A percentile compares a stretch with the other conserved stretches of the same genome.
Conservation (phyloP, 2,329 filamentous ascomycete genomes). For the Aspergillus pseudoviridinutans region DNA sequence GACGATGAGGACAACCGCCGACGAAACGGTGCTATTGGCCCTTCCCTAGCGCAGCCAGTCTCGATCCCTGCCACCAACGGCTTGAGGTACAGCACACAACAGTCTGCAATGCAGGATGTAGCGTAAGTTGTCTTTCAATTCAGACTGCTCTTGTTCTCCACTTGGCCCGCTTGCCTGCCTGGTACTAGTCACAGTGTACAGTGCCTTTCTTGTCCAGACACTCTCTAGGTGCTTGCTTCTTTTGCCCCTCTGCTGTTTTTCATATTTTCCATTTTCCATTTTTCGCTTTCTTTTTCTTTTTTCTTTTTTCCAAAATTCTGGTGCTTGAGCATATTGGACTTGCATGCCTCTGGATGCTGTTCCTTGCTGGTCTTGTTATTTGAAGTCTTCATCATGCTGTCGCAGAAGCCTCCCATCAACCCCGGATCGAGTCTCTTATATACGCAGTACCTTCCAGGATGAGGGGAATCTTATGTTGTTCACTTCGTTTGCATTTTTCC, state of each 20-base stretch:
- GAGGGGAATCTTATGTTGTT: slow-evolving; percentile 2
- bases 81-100: slow-evolving; percentile 51
- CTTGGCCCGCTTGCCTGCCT: slow-evolving; percentile 22
- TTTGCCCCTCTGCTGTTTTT: slow-evolving; percentile 21
- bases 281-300: background rate
- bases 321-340: slow-evolving; percentile 13
- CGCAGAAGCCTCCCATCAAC: slow-evolving; percentile 6
- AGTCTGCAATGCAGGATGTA: slow-evolving; percentile 49
- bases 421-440: slow-evolving; percentile 6
- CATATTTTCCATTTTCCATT: background rate
- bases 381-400: slow-evolving; percentile 8
- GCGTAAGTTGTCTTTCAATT: slow-evolving; percentile 52
- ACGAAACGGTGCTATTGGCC: slow-evolving; percentile 48
- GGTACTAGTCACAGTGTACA: slow-evolving; percentile 24
- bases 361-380: slow-evolving; percentile 8
- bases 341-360: slow-evolving; percentile 22
- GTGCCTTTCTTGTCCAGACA: slow-evolving; percentile 30
- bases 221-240: slow-evolving; percentile 17
- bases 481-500: slow-evolving; percentile 4
- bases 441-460: slow-evolving; percentile 12
- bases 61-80: slow-evolving; percentile 46
- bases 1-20: slow-evolving; percentile 48
- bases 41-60: slow-evolving; percentile 43
- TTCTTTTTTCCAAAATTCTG: slow-evolving; percentile 1
- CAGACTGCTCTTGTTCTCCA: slow-evolving; percentile 30